These are phyloP conservation scores for Pleurotus sapidus DNA, from an alignment of 768 basidiomycete species.

Conservation along the genomic window DNA sequence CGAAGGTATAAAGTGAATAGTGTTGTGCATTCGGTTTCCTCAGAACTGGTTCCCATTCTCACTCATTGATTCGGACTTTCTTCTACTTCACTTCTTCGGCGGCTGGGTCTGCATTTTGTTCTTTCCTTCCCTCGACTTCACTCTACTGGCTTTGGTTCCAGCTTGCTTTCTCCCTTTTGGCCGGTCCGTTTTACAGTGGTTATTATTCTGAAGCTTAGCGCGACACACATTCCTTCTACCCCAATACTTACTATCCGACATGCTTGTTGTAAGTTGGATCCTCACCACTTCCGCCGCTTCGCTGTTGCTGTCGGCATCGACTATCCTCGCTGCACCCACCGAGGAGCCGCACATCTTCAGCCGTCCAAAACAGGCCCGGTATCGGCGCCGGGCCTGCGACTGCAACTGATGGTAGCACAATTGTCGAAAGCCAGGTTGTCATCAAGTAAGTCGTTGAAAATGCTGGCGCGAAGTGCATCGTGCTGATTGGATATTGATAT, in stretches of 20 bases:
- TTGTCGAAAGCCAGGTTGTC: conserved; percentile 9
- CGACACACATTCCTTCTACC: not conserved
- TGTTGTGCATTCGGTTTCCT: not conserved
- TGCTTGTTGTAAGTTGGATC: not conserved
- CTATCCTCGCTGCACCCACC: not conserved
- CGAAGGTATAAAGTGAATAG: not conserved
- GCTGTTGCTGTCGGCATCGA: not conserved
- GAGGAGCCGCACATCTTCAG: not conserved
- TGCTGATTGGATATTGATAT: not conserved
- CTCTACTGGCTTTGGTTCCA: not conserved
- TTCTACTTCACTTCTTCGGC: not conserved
- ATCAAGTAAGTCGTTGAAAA: conserved; percentile 8
- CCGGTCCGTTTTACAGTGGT: not conserved
- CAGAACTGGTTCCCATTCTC: conserved; percentile 1
- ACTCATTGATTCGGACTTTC: not conserved
- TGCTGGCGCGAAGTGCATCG: not conserved
- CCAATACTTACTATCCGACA: not conserved
- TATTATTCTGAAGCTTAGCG: not conserved
- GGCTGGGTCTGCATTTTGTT: not conserved
- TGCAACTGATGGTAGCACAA: conserved; percentile 9
- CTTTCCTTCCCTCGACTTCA: not conserved
- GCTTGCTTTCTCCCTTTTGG: not conserved
- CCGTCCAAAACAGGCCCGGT: conserved; percentile 1
- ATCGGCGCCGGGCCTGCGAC: conserved; percentile 7
- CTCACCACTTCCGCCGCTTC: not conserved